These are phyloP conservation scores for Epichloe gansuensis DNA, from an alignment of 2,329 filamentous ascomycete species.

Conservation along the genomic window DNA sequence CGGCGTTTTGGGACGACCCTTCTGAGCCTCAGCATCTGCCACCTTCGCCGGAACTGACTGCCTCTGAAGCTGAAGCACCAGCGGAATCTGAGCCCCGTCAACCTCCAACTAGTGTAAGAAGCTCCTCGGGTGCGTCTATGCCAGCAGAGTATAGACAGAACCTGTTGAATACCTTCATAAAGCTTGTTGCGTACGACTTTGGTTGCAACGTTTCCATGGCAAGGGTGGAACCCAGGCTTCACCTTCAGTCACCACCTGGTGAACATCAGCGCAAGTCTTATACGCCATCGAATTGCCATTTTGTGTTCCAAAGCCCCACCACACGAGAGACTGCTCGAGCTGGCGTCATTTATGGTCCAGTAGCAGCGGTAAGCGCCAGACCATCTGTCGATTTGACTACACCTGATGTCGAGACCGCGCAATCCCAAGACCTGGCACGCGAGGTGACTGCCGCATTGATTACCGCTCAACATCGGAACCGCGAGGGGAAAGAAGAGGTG, in stretches of 20 bases:
- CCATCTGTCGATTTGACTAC: slow-evolving; percentile 38
- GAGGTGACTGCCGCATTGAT: slow-evolving; percentile 49
- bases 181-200: slow-evolving; percentile 54
- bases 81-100: slow-evolving; percentile 7
- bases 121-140: slow-evolving; percentile 40
- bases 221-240: slow-evolving; percentile 46
- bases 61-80: slow-evolving; percentile 10
- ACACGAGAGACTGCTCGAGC: slow-evolving; percentile 48
- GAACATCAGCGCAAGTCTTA: slow-evolving; percentile 34
- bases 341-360: slow-evolving; percentile 48
- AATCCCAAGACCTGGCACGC: slow-evolving; percentile 47
- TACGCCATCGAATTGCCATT: slow-evolving; percentile 45
- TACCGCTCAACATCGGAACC: slow-evolving; percentile 51
- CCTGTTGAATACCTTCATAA: slow-evolving; percentile 47
- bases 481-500: slow-evolving; percentile 43
- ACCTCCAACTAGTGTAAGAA: slow-evolving; percentile 22
- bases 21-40: slow-evolving; percentile 25
- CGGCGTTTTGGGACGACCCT: slow-evolving; percentile 50
- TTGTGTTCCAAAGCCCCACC: slow-evolving; percentile 46
- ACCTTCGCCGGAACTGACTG: slow-evolving; percentile 20
- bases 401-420: slow-evolving; percentile 37
- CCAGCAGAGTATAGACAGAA: slow-evolving; percentile 45
- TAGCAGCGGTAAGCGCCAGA: slow-evolving; percentile 48
- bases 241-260: slow-evolving; percentile 31
- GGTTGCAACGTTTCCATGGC: slow-evolving; percentile 47